These are phyloP conservation scores for Jaapia argillacea DNA, from an alignment of 768 basidiomycete genomes.

Conservation along the genomic window DNA sequence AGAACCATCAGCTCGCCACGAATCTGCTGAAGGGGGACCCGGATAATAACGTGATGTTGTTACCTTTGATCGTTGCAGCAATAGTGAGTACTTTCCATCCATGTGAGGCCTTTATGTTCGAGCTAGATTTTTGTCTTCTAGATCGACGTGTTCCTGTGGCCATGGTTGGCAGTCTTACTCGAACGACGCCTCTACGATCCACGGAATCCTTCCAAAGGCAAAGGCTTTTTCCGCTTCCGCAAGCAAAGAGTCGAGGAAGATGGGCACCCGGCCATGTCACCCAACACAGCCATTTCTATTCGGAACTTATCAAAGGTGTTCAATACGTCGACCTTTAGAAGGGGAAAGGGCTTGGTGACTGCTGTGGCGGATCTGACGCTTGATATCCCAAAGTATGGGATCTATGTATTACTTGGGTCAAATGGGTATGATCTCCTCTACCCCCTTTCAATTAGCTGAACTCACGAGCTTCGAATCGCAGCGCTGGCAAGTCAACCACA, in stretches of 20 bases:
- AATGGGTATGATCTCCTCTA: conserved; percentile 46
- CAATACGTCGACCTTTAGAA: conserved; percentile 34
- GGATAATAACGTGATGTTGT: conserved; percentile 39
- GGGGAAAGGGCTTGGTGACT: conserved; percentile 37
- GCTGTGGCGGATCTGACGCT: conserved; percentile 61
- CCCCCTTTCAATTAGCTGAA: background rate
- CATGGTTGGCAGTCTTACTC: conserved; percentile 47
- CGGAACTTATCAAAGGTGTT: conserved; percentile 52
- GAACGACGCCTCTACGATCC: conserved; percentile 59
- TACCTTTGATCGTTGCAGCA: conserved; percentile 54
- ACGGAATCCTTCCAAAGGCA: conserved; percentile 23
- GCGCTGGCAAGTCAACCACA: conserved; percentile 71
- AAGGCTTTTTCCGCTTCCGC: conserved; percentile 9
- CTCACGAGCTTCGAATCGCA: conserved; percentile 21
- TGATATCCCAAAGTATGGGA: conserved; percentile 60
- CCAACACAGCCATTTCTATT: conserved; percentile 49
- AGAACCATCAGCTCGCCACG: conserved; percentile 45
- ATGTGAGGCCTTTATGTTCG: background rate
- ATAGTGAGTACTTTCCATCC: conserved; percentile 41
- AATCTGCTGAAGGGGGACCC: conserved; percentile 51
- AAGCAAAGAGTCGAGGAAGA: conserved; percentile 1
- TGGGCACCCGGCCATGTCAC: conserved; percentile 14
- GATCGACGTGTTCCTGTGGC: conserved; percentile 71
- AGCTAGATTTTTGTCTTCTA: conserved; percentile 13
- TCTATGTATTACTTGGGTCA: conserved; percentile 70